Conservation (phyloP, 495 filamentous ascomycete genomes). For the Penicillium nucicola region DNA sequence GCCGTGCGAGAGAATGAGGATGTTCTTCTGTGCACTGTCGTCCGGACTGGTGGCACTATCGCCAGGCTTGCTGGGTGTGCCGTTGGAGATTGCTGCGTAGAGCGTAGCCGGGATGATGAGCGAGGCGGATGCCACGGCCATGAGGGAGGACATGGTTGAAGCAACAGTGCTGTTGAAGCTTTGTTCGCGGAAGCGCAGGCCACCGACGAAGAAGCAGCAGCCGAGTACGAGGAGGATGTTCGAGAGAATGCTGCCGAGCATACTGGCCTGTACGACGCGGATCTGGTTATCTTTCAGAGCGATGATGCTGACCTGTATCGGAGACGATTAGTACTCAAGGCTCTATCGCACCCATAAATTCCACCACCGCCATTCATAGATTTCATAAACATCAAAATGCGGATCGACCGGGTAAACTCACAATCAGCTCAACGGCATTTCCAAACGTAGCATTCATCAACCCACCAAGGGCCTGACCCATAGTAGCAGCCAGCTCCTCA, state of each 20-base stretch:
- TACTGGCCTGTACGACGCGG: slow-evolving; percentile 93
- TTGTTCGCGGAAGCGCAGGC: slow-evolving; percentile 65
- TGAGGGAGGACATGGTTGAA: slow-evolving; percentile 92
- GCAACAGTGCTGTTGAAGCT: slow-evolving; percentile 83
- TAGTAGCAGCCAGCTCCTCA: slow-evolving; percentile 78
- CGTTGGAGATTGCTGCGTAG: slow-evolving; percentile 53
- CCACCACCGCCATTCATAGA: background rate
- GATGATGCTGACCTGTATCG: slow-evolving; percentile 81
- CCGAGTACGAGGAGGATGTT: slow-evolving; percentile 94
- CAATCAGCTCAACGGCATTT: slow-evolving; percentile 98
- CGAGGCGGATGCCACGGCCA: slow-evolving; percentile 87
- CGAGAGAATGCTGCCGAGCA: slow-evolving; percentile 95
- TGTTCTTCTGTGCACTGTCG: slow-evolving; percentile 41
- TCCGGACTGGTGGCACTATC: slow-evolving; percentile 11
- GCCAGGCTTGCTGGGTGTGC: background rate
- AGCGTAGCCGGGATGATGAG: slow-evolving; percentile 88
- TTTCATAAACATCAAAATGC: background rate
- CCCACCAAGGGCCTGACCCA: slow-evolving; percentile 89
- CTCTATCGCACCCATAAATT: background rate
- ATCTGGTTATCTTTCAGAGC: slow-evolving; percentile 83
- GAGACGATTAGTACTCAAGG: slow-evolving; percentile 11
- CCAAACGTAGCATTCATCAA: slow-evolving; percentile 95
- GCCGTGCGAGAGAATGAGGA: slow-evolving; percentile 82
- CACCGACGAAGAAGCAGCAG: slow-evolving; percentile 93
- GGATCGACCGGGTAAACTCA: slow-evolving; percentile 39